Conservation (phyloP, 805 yeast species). For the Ogataea paraovalis region DNA sequence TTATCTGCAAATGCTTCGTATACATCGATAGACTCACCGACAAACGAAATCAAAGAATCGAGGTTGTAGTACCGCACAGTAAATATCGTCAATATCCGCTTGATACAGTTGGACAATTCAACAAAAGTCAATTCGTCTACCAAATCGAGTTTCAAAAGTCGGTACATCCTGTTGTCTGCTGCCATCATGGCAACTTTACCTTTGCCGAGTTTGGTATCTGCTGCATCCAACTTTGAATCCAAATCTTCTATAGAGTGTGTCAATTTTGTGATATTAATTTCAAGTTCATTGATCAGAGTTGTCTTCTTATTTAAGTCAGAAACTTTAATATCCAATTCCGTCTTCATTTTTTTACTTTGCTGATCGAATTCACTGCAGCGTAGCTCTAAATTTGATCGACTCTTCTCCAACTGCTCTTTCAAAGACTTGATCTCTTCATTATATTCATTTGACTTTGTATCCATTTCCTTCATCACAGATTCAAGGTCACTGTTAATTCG, state of each 20-base stretch:
- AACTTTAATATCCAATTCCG: background rate
- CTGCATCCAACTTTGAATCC: background rate
- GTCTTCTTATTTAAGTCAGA: background rate
- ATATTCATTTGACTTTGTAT: background rate
- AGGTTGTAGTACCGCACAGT: conserved; percentile 13
- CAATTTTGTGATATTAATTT: too few relatives aligned
- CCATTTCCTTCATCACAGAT: background rate
- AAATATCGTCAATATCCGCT: conserved; percentile 11
- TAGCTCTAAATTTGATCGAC: background rate
- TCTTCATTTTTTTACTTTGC: background rate
- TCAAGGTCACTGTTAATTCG: background rate
- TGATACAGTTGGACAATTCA: conserved; percentile 14
- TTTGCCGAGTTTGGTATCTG: conserved; percentile 4
- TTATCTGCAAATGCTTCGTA: conserved; percentile 14
- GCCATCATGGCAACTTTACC: conserved; percentile 1
- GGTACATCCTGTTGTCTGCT: conserved; percentile 4
- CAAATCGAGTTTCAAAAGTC: conserved; percentile 6
- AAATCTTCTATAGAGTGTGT: background rate
- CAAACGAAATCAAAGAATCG: conserved; percentile 13
- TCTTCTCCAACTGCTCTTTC: background rate
- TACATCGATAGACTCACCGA: conserved; percentile 11
- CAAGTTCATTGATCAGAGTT: too few relatives aligned
- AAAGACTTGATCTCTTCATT: background rate
- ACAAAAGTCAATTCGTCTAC: conserved; percentile 10
- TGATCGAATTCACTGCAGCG: background rate